Conservation (phyloP, 106 monocot species). For the Dioscorea dumetorum region DNA sequence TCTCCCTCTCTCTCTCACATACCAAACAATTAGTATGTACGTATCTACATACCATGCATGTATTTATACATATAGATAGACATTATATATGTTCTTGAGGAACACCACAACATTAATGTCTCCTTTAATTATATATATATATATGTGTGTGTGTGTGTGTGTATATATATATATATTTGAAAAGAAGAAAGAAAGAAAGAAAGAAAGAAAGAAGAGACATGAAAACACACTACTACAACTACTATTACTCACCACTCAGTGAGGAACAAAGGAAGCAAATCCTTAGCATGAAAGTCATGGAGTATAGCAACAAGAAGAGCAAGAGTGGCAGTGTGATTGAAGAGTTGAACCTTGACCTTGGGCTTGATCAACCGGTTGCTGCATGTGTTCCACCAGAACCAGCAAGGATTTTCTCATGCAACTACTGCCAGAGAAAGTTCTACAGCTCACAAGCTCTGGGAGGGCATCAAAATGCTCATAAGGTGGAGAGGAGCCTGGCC, state of each 20-base stretch:
- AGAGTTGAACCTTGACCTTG: slow-evolving; percentile 40
- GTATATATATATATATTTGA: no score
- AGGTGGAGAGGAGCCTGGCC: slow-evolving; percentile 47
- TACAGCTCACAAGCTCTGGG: slow-evolving; percentile 48
- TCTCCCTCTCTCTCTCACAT: no score
- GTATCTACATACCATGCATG: no score
- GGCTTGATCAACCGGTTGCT: slow-evolving; percentile 11
- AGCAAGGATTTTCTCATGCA: slow-evolving; percentile 33
- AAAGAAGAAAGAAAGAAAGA: no score
- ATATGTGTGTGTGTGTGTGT: no score
- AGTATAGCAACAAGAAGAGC: neutral
- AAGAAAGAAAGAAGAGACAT: no score
- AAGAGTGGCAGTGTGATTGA: neutral
- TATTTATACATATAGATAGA: no score
- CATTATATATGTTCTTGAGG: no score
- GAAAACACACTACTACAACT: neutral
- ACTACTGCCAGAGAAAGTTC: slow-evolving; percentile 52
- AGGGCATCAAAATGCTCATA: slow-evolving; percentile 63
- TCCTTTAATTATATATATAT: no score
- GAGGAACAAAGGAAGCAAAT: neutral
- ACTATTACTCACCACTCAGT: neutral
- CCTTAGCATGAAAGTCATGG: neutral
- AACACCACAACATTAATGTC: no score
- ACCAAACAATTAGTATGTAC: no score
- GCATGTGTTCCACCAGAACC: slow-evolving; percentile 7